Base-by-base conservation (phyloP, 140 eudicot species). In the Bidens hawaiensis region DNA sequence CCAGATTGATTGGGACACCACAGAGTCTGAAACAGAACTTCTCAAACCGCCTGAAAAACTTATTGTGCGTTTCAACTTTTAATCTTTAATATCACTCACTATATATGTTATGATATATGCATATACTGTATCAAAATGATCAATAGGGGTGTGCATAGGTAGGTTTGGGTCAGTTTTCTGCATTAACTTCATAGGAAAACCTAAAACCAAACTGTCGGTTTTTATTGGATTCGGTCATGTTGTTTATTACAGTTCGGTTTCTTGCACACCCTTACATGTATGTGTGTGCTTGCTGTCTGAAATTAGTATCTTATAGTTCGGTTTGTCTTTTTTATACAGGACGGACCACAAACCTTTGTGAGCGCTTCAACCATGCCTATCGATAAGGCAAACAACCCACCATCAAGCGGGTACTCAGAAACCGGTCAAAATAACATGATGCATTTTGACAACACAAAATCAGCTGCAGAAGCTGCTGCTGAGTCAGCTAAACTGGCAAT, bases 381-480 rank as follows among this genome's bases (percentile, higher is more conserved):
- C 55, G 31, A 71, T 62, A 81, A 79, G 76, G 79, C 76, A 56
- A 78, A 74, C 25, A 74, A 68, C 38, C 74, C 80, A 33, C 72
- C 82, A 38, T 13, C 76, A 16, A 54, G 58, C 84, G 80, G 87
- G 67, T 66, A 68, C 79, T 74, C 79, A 14, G 72, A 76, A 53
- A 73, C 75, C 24, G 82, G 59, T 38, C 68, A 66, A 65, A 72
- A 63, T 62, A 72, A 69, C 58, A n/a, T 34, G 16, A 58, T 69
- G 85, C 73, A 67, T 40, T 81, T 68, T 69, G 75, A 85, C 52
- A 81, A 88, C 78, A 76, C 94, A 19, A 91, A 88, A 30, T 81
- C 99, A 53, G 99, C 95, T 54, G 99, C 95, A 50, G 81, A 82
- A 75, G 89, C 86, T 41, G 99, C 99, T 75, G 95, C 96, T 0